Evolutionary conservation across 2,329 filamentous ascomycete species (phyloP).

Genomic region (Sporothrix pallida): DNA sequence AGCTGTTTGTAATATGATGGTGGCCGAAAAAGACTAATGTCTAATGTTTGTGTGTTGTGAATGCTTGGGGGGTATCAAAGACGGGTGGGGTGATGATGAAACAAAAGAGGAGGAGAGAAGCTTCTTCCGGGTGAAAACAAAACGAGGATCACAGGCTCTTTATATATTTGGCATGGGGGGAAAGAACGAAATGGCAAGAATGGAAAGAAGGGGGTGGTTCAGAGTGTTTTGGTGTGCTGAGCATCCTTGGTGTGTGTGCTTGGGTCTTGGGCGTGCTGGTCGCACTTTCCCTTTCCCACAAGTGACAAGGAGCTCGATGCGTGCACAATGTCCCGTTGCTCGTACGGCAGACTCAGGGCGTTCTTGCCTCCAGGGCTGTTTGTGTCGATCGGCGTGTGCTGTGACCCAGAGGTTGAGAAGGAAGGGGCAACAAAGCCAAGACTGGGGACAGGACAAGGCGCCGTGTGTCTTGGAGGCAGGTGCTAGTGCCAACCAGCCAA

Average conservation of each 20-base stretch:
- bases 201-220: background rate
- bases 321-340: background rate
- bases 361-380: too few species aligned
- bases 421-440: slow-evolving; percentile 27
- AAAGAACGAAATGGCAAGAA: background rate
- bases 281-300: background rate
- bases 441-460: slow-evolving; percentile 14
- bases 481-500: background rate
- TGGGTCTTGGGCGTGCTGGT: background rate
- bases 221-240: background rate
- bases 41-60: background rate
- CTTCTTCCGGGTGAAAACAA: background rate
- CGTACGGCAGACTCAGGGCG: background rate
- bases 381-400: background rate
- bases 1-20: background rate
- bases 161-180: slow-evolving; percentile 7
- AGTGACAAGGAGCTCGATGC: background rate
- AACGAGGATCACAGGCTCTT: slow-evolving; percentile 20
- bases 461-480: background rate
- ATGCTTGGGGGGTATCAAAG: slow-evolving; percentile 3
- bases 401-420: background rate
- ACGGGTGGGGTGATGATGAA: slow-evolving; percentile 16
- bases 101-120: background rate
- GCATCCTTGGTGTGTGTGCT: background rate
- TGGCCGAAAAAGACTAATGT: too few species aligned